Evolutionary conservation across 148 eudicot genomes (phyloP).

Genomic region (Spergularia bocconei): DNA sequence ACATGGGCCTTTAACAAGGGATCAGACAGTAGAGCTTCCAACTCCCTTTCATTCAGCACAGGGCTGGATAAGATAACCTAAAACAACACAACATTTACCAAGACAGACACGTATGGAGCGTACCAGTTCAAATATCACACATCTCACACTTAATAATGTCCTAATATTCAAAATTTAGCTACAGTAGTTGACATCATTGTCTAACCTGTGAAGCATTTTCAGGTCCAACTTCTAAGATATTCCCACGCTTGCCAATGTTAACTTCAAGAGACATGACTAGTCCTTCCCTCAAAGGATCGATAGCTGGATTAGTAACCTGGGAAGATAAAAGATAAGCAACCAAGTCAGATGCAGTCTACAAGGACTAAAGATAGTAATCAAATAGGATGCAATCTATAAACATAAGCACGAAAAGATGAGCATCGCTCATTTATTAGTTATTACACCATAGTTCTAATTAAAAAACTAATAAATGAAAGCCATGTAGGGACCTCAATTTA

Average conservation of each 20-base stretch:
- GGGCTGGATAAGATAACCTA: conserved; percentile 90
- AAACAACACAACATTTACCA: conserved; percentile 9
- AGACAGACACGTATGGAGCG: conserved; percentile 3
- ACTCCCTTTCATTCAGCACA: conserved; percentile 88
- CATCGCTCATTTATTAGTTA: background rate
- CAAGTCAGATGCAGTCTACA: conserved; percentile 1
- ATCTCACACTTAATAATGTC: background rate
- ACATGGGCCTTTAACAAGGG: conserved; percentile 71
- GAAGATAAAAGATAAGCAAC: conserved; percentile 16
- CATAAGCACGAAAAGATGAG: background rate
- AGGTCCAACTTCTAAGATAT: conserved; percentile 93
- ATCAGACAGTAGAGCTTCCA: conserved; percentile 73
- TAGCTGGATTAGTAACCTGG: conserved; percentile 98
- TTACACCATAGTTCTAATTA: background rate
- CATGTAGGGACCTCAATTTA: background rate
- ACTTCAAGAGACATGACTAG: conserved; percentile 98
- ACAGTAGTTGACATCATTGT: conserved; percentile 11
- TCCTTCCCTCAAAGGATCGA: conserved; percentile 98
- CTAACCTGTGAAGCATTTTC: conserved; percentile 96
- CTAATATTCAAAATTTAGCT: background rate
- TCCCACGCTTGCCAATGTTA: conserved; percentile 92
- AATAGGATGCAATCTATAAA: background rate
- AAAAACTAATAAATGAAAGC: too few species aligned
- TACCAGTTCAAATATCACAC: conserved; percentile 7
- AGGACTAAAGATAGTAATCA: background rate